These are phyloP conservation scores for Dipteronia dyeriana DNA, from an alignment of 345 rosid species.

Conservation along the genomic window DNA sequence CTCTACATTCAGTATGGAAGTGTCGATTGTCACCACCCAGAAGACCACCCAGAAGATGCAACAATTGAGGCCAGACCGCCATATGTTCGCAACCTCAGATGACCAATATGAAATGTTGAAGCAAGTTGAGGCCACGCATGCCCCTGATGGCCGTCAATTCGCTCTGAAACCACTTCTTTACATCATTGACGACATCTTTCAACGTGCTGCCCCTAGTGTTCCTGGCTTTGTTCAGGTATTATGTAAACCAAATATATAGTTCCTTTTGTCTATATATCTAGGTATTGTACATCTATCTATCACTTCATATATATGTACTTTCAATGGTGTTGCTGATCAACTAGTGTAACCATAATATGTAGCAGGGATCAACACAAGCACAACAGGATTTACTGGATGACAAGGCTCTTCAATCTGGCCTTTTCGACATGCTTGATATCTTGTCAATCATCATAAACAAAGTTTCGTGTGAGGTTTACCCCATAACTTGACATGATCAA, in stretches of 20 bases:
- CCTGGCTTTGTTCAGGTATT: slow-evolving; percentile 1
- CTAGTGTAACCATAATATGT: not conserved
- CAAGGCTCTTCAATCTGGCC: slow-evolving; percentile 29
- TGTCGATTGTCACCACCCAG: not conserved
- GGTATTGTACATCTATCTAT: not conserved
- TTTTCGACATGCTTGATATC: slow-evolving; percentile 41
- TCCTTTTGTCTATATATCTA: not conserved
- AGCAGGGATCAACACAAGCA: slow-evolving; percentile 29
- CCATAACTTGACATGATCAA: not conserved
- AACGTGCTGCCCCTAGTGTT: slow-evolving; percentile 30
- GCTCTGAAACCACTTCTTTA: slow-evolving; percentile 42
- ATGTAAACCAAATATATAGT: not conserved
- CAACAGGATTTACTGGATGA: slow-evolving; percentile 40
- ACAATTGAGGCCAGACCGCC: slow-evolving; percentile 15
- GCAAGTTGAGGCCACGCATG: slow-evolving; percentile 58
- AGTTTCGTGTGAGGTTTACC: slow-evolving; percentile 62
- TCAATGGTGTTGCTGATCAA: not conserved
- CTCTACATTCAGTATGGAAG: slow-evolving; percentile 15
- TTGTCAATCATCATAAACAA: slow-evolving; percentile 44
- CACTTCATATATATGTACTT: not conserved
- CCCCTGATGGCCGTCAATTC: slow-evolving; percentile 54
- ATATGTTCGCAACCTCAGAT: slow-evolving; percentile 47
- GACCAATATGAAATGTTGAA: slow-evolving; percentile 50
- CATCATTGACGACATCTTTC: slow-evolving; percentile 52
- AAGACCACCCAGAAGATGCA: not conserved